Evolutionary conservation across 352 stramenopile species (phyloP).

Genomic region (Globisporangium megalacanthum): DNA sequence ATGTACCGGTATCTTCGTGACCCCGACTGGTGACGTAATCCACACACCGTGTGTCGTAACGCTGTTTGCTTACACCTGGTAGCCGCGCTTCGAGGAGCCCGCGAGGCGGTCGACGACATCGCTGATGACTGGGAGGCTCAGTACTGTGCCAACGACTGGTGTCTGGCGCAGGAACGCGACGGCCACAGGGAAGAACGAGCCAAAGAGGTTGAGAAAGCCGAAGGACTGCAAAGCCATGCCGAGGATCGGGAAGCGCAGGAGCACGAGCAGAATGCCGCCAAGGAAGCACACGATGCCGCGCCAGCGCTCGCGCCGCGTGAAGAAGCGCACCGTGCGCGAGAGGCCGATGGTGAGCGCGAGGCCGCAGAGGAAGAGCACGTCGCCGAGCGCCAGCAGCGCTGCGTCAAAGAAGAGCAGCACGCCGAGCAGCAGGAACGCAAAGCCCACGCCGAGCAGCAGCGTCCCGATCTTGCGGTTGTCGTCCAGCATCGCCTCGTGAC

Average conservation of each 20-base stretch:
- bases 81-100: slow-evolving; percentile 78
- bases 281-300: slow-evolving; percentile 94
- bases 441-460: slow-evolving; percentile 88
- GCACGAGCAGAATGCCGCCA: slow-evolving; percentile 89
- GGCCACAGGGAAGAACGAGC: slow-evolving; percentile 94
- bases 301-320: slow-evolving; percentile 91
- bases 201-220: slow-evolving; percentile 94
- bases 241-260: slow-evolving; percentile 90
- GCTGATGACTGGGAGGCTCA: slow-evolving; percentile 82
- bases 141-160: slow-evolving; percentile 85
- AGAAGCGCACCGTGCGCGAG: slow-evolving; percentile 92
- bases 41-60: not conserved
- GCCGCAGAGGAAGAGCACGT: slow-evolving; percentile 92
- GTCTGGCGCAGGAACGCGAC: slow-evolving; percentile 91
- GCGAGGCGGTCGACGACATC: slow-evolving; percentile 81
- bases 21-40: not conserved
- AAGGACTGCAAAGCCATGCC: slow-evolving; percentile 94
- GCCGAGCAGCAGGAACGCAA: slow-evolving; percentile 91
- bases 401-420: slow-evolving; percentile 94
- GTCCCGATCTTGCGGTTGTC: slow-evolving; percentile 97
- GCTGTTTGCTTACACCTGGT: slow-evolving; percentile 62
- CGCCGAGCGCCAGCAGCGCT: slow-evolving; percentile 90
- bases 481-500: slow-evolving; percentile 48
- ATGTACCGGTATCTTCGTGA: no score
- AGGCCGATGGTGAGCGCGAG: slow-evolving; percentile 93